Evolutionary conservation across 176 grass and related monocot genomes (phyloP), one percentile per base, ranked within the genome.

Genomic region (Zoysia pacifica): DNA sequence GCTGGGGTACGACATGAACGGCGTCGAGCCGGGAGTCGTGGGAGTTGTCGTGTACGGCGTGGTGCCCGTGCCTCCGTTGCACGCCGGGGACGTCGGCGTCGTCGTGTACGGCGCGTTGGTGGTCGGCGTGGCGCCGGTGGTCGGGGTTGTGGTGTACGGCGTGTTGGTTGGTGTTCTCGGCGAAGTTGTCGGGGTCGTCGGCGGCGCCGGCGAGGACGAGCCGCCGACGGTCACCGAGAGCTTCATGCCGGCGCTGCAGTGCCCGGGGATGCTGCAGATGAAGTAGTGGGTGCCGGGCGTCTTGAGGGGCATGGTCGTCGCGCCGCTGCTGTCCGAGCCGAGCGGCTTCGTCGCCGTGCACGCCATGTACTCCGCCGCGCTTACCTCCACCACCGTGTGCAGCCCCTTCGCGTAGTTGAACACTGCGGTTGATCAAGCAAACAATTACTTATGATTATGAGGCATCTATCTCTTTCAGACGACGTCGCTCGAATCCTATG

Each of bases 231-330:
- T 78, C 36, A 97, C 81, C 56, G 87, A 77, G 43, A 97, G 65
- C 90, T 93, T 97, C 94, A 97, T 97, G 42, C 94, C 94, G 10
- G 70, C 81, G 16, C 68, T 35, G 91, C 94, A 97, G 86, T 93
- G 94, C 3, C 88, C 88, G 0, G 94, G 2, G 9, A 93, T 48
- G 81, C 83, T 78, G 66, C 94, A 93, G 60, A 97, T 85, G 88
- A 83, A 97, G 88, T 97, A 93, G 78, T 87, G 94, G 66, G 55
- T 89, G n/a, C 94, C 91, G 10, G 43, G 6, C 14, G 91, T 91
- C 77, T 84, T 93, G 73, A 97, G 91, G 0, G 70, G n/a, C 55
- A 93, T 44, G 44, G 88, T 87, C 37, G 81, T 97, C 1, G 81
- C 48, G 59, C 94, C 94, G 78, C 86, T 93, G 81, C 43, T 89